Percentiles rank a stretch among this genome's conserved stretches.
Evolutionary conservation across 495 filamentous ascomycete species (phyloP).

Genomic region (Hamigera avellanea): DNA sequence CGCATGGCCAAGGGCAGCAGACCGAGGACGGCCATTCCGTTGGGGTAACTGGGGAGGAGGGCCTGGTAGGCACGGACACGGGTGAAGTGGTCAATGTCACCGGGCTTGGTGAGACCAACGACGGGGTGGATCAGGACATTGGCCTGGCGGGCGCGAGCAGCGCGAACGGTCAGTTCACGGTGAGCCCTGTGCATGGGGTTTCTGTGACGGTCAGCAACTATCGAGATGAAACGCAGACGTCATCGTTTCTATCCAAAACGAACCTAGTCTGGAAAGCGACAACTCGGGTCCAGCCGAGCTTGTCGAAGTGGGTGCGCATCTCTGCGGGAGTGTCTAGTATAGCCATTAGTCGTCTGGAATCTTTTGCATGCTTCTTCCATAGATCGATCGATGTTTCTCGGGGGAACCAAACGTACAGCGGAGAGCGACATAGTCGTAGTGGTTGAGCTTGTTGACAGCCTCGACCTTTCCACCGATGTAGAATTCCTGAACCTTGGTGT

Average conservation of each 20-base stretch:
- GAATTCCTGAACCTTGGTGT: slow-evolving; percentile 66
- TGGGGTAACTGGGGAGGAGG: slow-evolving; percentile 92
- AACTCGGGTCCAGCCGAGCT: slow-evolving; percentile 92
- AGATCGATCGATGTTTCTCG: not conserved
- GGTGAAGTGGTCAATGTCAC: slow-evolving; percentile 99
- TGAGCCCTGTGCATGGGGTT: slow-evolving; percentile 99
- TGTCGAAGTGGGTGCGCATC: slow-evolving; percentile 92
- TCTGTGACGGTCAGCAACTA: slow-evolving; percentile 18
- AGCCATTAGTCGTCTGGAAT: slow-evolving; percentile 6
- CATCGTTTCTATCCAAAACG: not conserved
- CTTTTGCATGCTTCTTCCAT: too few species aligned
- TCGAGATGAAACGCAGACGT: not conserved
- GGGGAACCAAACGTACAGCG: slow-evolving; percentile 54
- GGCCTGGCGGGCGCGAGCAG: slow-evolving; percentile 85
- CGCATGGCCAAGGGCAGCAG: slow-evolving; percentile 95
- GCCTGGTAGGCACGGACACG: slow-evolving; percentile 97
- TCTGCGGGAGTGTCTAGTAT: slow-evolving; percentile 79
- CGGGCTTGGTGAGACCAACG: slow-evolving; percentile 94
- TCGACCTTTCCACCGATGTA: slow-evolving; percentile 94
- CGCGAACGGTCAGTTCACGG: slow-evolving; percentile 91
- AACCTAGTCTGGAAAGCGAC: slow-evolving; percentile 89
- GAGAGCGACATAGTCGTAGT: slow-evolving; percentile 97
- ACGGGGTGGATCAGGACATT: slow-evolving; percentile 99
- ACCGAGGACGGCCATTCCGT: slow-evolving; percentile 97
- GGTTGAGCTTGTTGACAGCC: slow-evolving; percentile 84